These are phyloP conservation scores for Apiospora saccharicola DNA, from an alignment of 2,329 filamentous ascomycete species.

Conservation along the genomic window DNA sequence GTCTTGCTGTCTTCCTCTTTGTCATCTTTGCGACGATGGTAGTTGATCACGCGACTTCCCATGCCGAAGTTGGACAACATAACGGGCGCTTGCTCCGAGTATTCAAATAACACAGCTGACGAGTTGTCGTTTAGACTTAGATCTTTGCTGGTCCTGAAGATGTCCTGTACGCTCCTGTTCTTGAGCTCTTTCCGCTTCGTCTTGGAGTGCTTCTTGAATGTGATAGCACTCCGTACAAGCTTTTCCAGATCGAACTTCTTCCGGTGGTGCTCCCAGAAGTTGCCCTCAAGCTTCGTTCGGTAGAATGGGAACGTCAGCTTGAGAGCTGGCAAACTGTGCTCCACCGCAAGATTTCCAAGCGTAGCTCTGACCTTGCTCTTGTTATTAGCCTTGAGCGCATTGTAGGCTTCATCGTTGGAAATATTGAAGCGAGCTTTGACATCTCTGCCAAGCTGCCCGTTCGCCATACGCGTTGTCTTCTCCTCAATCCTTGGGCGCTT, in stretches of 20 bases:
- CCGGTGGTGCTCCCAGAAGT: conserved; percentile 72
- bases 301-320: conserved; percentile 97
- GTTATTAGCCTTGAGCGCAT: conserved; percentile 94
- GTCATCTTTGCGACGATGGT: conserved; percentile 85
- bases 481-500: conserved; percentile 65
- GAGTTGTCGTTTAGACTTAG: conserved; percentile 90
- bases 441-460: conserved; percentile 74
- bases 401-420: conserved; percentile 95
- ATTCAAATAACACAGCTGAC: conserved; percentile 87
- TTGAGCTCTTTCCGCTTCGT: conserved; percentile 85
- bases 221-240: conserved; percentile 44
- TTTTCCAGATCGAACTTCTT: conserved; percentile 74
- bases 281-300: conserved; percentile 79
- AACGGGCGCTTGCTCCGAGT: conserved; percentile 91
- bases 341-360: conserved; percentile 88
- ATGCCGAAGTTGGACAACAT: conserved; percentile 97
- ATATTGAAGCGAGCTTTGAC: conserved; percentile 89
- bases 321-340: conserved; percentile 91
- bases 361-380: conserved; percentile 95
- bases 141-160: conserved; percentile 83
- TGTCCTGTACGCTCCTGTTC: conserved; percentile 77
- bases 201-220: conserved; percentile 61
- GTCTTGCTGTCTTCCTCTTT: conserved; percentile 73
- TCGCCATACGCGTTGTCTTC: conserved; percentile 71
- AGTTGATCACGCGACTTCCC: conserved; percentile 95